Conservation (phyloP, 2,329 filamentous ascomycete species). For the Dichotomopilus funicola region DNA sequence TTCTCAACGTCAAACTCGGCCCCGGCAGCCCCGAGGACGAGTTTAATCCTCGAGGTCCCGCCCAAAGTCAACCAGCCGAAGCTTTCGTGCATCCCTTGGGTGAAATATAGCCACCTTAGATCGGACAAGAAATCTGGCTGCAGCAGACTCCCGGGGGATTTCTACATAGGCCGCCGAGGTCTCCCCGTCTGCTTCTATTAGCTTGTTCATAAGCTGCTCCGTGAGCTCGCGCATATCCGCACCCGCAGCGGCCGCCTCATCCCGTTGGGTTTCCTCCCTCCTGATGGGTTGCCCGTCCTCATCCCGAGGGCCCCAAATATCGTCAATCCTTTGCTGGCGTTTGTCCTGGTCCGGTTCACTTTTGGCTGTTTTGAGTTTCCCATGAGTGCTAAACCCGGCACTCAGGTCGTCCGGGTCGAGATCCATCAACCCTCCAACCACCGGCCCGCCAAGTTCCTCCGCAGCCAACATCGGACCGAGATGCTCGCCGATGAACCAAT, state of each 20-base stretch:
- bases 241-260: slow-evolving; percentile 46
- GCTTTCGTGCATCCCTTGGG: slow-evolving; percentile 52
- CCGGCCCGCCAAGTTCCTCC: slow-evolving; percentile 75
- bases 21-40: neutral
- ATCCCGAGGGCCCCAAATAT: slow-evolving; percentile 48
- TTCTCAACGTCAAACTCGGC: neutral
- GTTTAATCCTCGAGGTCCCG: slow-evolving; percentile 51
- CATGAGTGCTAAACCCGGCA: slow-evolving; percentile 54
- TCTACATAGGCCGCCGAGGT: slow-evolving; percentile 52
- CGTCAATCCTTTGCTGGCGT: slow-evolving; percentile 55
- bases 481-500: slow-evolving; percentile 62
- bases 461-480: slow-evolving; percentile 72
- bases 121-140: slow-evolving; percentile 56
- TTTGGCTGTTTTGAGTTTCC: slow-evolving; percentile 47
- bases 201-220: slow-evolving; percentile 54
- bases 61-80: slow-evolving; percentile 59
- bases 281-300: slow-evolving; percentile 21
- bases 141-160: slow-evolving; percentile 54
- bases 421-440: slow-evolving; percentile 68
- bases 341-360: slow-evolving; percentile 40
- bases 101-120: slow-evolving; percentile 63
- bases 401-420: slow-evolving; percentile 53
- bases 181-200: slow-evolving; percentile 48
- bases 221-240: slow-evolving; percentile 54
- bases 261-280: slow-evolving; percentile 24